phyloP scores from a whole-genome alignment of 768 basidiomycete genomes.

The Leccinum pellstonianum region DNA sequence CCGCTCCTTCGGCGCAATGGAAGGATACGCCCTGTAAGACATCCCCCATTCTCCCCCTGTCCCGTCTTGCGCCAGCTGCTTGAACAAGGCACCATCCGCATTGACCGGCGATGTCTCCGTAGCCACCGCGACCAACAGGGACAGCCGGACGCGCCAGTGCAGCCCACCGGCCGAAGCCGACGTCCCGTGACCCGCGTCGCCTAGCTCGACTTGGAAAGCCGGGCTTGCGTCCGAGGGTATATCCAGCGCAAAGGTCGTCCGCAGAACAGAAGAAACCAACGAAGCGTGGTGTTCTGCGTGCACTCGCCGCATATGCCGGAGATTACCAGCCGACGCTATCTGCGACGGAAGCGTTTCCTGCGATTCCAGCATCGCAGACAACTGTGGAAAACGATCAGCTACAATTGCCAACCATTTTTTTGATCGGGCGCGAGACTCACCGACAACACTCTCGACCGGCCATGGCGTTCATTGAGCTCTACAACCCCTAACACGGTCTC shows the following conservation, averaged over 20 bases:
- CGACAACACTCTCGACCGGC: conserved; percentile 77
- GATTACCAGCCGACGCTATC: conserved; percentile 46
- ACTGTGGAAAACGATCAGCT: conserved; percentile 40
- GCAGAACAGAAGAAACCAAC: conserved; percentile 66
- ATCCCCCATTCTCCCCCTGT: conserved; percentile 69
- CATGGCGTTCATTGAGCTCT: conserved; percentile 73
- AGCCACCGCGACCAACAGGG: conserved; percentile 79
- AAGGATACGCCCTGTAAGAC: conserved; percentile 56
- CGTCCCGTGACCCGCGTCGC: conserved; percentile 26
- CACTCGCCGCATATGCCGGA: conserved; percentile 61
- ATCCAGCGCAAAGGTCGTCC: conserved; percentile 85
- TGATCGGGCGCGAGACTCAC: conserved; percentile 40
- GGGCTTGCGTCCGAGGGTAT: conserved; percentile 93
- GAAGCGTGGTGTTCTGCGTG: conserved; percentile 87
- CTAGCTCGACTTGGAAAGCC: conserved; percentile 69
- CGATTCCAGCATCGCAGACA: conserved; percentile 86
- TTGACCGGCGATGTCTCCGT: conserved; percentile 43
- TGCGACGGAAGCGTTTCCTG: conserved; percentile 78
- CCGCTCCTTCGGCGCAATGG: conserved; percentile 62
- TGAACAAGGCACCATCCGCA: conserved; percentile 52
- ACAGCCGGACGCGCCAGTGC: conserved; percentile 86
- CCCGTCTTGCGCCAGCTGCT: conserved; percentile 56
- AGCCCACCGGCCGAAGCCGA: conserved; percentile 60
- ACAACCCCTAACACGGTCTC: conserved; percentile 91
- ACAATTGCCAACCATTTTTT: neutral